These are phyloP conservation scores for Leccinum subgranulosum DNA, from an alignment of 768 basidiomycete genomes.

Conservation along the genomic window DNA sequence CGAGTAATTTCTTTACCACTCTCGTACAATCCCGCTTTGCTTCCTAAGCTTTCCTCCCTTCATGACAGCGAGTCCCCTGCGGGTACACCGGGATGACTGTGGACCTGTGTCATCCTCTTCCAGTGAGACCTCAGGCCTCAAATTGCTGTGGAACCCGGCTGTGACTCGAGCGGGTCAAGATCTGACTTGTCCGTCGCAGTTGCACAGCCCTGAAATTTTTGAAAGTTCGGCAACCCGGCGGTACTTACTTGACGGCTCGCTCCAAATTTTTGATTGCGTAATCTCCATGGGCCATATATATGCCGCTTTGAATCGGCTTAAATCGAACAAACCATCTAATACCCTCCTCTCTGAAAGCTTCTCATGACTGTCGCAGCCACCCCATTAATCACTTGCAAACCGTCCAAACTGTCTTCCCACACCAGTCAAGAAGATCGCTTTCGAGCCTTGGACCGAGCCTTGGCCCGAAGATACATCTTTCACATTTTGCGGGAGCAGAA, in stretches of 20 bases:
- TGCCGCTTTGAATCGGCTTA: neutral
- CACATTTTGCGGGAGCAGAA: slow-evolving; percentile 22
- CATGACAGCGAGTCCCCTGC: neutral
- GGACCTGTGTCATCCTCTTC: neutral
- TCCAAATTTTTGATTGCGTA: neutral
- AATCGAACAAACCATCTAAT: neutral
- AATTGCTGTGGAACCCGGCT: neutral
- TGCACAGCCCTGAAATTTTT: no score
- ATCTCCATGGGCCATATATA: neutral
- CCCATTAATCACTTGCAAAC: slow-evolving; percentile 18
- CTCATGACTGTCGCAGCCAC: slow-evolving; percentile 25
- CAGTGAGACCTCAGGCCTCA: neutral
- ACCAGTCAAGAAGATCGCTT: slow-evolving; percentile 24
- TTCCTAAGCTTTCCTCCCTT: neutral
- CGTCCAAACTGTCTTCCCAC: slow-evolving; percentile 32
- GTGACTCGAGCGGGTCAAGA: neutral
- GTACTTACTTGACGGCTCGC: no score
- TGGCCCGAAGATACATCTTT: slow-evolving; percentile 30
- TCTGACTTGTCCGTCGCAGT: no score
- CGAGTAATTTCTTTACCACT: slow-evolving; percentile 6
- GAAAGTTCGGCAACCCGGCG: no score
- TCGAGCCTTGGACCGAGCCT: slow-evolving; percentile 29
- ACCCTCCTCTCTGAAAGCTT: neutral
- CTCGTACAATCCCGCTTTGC: neutral
- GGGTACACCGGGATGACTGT: neutral